These are phyloP conservation scores for Xylaria sp. DNA, from an alignment of 2,329 filamentous ascomycete species.

Conservation along the genomic window DNA sequence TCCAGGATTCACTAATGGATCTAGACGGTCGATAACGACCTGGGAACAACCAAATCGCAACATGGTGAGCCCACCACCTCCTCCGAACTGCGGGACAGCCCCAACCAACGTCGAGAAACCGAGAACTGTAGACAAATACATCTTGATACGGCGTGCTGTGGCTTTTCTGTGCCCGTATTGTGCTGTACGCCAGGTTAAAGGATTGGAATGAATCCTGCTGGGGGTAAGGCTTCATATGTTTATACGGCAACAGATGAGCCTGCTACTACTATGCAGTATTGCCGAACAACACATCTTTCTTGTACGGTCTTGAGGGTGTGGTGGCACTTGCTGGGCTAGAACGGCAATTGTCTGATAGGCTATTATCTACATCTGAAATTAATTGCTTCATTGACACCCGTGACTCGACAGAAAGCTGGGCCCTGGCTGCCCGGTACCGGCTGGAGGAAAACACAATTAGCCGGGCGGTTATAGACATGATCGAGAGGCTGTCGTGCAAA, in stretches of 20 bases:
- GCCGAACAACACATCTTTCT: slow-evolving; percentile 21
- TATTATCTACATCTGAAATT: slow-evolving; percentile 22
- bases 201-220: neutral
- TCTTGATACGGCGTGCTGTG: slow-evolving; percentile 36
- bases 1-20: slow-evolving; percentile 56
- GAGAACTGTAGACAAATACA: slow-evolving; percentile 50
- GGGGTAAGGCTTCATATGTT: slow-evolving; percentile 13
- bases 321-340: slow-evolving; percentile 8
- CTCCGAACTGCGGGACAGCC: slow-evolving; percentile 48
- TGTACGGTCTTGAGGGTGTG: slow-evolving; percentile 13
- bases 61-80: slow-evolving; percentile 46
- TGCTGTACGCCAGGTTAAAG: slow-evolving; percentile 3
- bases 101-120: slow-evolving; percentile 47
- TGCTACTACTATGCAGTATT: slow-evolving; percentile 7
- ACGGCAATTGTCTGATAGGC: slow-evolving; percentile 38
- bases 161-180: slow-evolving; percentile 1
- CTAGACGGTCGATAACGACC: slow-evolving; percentile 59
- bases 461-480: slow-evolving; percentile 24
- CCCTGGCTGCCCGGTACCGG: slow-evolving; percentile 8
- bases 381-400: slow-evolving; percentile 29
- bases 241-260: slow-evolving; percentile 20
- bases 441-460: slow-evolving; percentile 33
- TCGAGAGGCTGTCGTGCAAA: slow-evolving; percentile 10
- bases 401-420: slow-evolving; percentile 16
- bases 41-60: slow-evolving; percentile 59